A percentile compares a stretch with the other conserved stretches of the same genome.
These are phyloP conservation scores for Ceratobasidium sp. DNA, from an alignment of 1,284 basidiomycete species.

Conservation along the genomic window DNA sequence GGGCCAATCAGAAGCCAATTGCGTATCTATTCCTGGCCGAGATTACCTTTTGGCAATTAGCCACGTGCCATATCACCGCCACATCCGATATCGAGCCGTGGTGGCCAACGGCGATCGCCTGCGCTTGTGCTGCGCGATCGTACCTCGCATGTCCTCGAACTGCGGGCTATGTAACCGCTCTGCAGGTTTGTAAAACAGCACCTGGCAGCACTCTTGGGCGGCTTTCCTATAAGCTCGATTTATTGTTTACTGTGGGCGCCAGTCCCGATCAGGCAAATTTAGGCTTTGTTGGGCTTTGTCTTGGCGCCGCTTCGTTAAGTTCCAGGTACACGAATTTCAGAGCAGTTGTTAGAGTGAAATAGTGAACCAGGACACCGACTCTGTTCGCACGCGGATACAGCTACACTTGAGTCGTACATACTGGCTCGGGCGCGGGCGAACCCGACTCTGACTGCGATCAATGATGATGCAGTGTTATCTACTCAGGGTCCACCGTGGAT, in stretches of 20 bases:
- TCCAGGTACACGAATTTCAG: too few species aligned
- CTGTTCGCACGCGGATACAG: not conserved
- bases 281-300: not conserved
- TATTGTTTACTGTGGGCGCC: not conserved
- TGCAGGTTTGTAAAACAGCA: too few species aligned
- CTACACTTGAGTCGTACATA: too few species aligned
- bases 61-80: not conserved
- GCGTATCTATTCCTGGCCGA: too few species aligned
- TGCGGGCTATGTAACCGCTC: too few species aligned
- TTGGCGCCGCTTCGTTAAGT: not conserved
- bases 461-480: not conserved
- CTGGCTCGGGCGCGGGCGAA: not conserved
- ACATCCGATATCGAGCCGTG: not conserved
- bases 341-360: too few species aligned
- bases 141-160: too few species aligned
- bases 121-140: too few species aligned
- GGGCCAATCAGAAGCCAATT: not conserved
- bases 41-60: not conserved
- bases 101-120: too few species aligned
- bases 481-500: not conserved
- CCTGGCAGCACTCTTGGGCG: not conserved
- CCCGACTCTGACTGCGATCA: slow-evolving; percentile 25
- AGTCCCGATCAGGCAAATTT: not conserved
- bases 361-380: too few species aligned
- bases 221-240: not conserved